Conservation (phyloP, 2,329 filamentous ascomycete species). For the Magnaporthiopsis poae region DNA sequence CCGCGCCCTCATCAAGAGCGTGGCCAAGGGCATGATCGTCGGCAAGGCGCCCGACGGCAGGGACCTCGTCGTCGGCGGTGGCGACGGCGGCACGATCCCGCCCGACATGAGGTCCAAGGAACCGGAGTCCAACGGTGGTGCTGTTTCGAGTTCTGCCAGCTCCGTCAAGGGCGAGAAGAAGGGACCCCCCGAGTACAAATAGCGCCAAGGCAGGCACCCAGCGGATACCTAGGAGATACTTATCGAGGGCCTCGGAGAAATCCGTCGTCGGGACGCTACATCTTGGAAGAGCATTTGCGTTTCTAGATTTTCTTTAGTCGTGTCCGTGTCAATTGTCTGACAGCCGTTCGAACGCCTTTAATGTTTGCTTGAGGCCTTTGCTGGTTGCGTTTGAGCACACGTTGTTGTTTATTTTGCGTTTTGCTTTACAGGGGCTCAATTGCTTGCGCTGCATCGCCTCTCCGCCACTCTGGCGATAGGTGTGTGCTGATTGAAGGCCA, state of each 20-base stretch:
- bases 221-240: too few relatives aligned
- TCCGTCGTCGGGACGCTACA: not conserved
- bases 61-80: constrained; percentile 60
- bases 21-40: constrained; percentile 92
- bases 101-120: constrained; percentile 15
- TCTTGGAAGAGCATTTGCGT: not conserved
- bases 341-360: not conserved
- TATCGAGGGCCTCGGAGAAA: too few relatives aligned
- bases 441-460: not conserved
- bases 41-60: constrained; percentile 67
- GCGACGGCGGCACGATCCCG: constrained; percentile 28
- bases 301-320: not conserved
- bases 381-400: not conserved
- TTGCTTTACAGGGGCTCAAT: not conserved
- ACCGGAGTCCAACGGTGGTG: constrained; percentile 1
- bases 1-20: constrained; percentile 81
- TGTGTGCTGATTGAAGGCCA: not conserved
- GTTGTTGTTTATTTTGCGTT: not conserved
- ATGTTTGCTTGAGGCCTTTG: not conserved
- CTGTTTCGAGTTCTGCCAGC: not conserved
- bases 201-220: not conserved
- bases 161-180: constrained; percentile 9
- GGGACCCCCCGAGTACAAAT: constrained; percentile 7
- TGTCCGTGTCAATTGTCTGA: not conserved
- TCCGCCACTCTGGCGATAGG: too few relatives aligned